Evolutionary conservation across 116 monocot species (phyloP), one percentile per base, ranked within the genome.

Genomic region (Iris pallida): DNA sequence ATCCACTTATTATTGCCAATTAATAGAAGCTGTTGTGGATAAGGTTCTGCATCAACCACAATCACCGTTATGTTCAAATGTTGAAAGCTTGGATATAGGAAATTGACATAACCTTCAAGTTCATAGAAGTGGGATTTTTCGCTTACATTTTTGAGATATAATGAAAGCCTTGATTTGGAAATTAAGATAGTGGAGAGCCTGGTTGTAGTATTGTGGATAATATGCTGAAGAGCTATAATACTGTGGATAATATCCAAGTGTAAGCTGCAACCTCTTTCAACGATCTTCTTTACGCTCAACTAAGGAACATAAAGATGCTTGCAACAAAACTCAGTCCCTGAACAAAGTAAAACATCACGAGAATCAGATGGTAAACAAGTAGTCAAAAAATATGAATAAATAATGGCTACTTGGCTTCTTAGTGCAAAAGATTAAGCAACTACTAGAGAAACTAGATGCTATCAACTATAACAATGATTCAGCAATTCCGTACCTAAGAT

Each of bases 241-340:
- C 9, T 7, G 49, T 41, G 9, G 13, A 40, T 19, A 14, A 40
- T 12, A 0, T 48, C 66, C 14, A 20, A 10, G 5, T 5, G 20
- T 11, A 30, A 3, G 30, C 30, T 30, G 53, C 16, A 59, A 48
- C 2, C 7, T 40, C 45, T 59, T 48, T n/a, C 5, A 13, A 20
- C 71, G 70, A 52, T 74, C 60, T 52, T 76, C 70, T 57, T 62
- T 81, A 3, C 40, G 40, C 45, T 75, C 68, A 17, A 75, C 71
- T 65, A 64, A 20, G 75, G 68, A 5, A 81, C 81, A 72, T 75
- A 72, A 0, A 85, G 57, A 16, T 20, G 59, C 54, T 52, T 85
- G 5, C 30, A 48, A 52, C 65, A 18, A 12, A 75, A 67, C 17
- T 78, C 41, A 41, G 70, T 63, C 16, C 85, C 81, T 86, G 61